Percentiles rank a stretch among this genome's conserved stretches.
Evolutionary conservation across 2,329 filamentous ascomycete genomes (phyloP).

Genomic region (Colletotrichum brevisporum): DNA sequence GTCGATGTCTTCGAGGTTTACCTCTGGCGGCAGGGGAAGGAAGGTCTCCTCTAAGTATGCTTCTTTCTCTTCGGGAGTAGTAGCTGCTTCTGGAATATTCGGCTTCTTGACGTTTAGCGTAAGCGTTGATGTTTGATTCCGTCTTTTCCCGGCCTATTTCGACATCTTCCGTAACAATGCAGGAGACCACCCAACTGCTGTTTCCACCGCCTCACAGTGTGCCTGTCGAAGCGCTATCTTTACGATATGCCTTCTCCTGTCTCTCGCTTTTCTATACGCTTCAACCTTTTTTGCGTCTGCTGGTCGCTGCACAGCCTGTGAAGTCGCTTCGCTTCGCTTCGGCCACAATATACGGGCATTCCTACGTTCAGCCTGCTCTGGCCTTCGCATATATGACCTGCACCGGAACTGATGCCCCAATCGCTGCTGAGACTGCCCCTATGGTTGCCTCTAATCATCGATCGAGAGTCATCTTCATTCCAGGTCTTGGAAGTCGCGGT

Average conservation of each 20-base stretch:
- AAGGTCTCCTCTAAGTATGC: conserved; percentile 14
- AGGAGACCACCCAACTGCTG: background rate
- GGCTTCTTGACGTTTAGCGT: conserved; percentile 16
- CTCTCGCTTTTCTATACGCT: background rate
- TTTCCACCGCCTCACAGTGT: background rate
- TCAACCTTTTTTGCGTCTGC: background rate
- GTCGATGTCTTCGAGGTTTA: conserved; percentile 20
- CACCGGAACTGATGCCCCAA: background rate
- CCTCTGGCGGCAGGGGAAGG: background rate
- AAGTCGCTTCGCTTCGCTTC: background rate
- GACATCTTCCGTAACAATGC: background rate
- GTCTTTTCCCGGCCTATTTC: conserved; percentile 10
- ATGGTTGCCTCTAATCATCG: background rate
- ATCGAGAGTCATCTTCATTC: background rate
- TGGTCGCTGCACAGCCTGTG: background rate
- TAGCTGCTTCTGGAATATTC: background rate
- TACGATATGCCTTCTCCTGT: background rate
- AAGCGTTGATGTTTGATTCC: background rate
- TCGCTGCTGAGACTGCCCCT: background rate
- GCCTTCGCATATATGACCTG: background rate
- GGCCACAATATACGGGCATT: background rate
- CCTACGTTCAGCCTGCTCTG: background rate
- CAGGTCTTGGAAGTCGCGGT: background rate
- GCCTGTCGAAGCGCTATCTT: conserved; percentile 3
- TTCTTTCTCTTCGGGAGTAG: conserved; percentile 12